A percentile compares a stretch with the other conserved stretches of the same genome.
Conservation (phyloP, 2,329 filamentous ascomycete species). For the Ustulina deusta region DNA sequence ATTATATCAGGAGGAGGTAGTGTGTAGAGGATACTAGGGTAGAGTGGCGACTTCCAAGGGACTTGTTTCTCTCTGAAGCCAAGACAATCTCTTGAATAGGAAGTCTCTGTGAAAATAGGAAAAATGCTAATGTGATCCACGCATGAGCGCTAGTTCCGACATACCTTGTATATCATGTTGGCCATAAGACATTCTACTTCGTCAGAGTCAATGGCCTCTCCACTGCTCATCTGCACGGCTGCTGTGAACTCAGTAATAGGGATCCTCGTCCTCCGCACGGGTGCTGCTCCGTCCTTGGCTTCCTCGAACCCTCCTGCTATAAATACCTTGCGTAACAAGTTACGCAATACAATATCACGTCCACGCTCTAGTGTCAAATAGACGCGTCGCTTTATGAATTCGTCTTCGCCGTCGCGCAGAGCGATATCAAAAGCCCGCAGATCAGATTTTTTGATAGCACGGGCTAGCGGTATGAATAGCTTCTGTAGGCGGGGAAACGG, state of each 20-base stretch:
- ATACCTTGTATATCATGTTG: slow-evolving; percentile 98
- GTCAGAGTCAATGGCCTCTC: slow-evolving; percentile 80
- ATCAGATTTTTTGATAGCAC: slow-evolving; percentile 84
- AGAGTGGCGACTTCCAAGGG: too few relatives aligned
- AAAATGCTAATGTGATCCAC: slow-evolving; percentile 3
- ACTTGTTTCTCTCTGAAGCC: background rate
- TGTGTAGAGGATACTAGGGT: too few relatives aligned
- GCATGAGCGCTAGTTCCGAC: slow-evolving; percentile 39
- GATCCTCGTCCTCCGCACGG: slow-evolving; percentile 79
- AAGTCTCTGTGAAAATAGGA: background rate
- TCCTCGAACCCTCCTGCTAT: slow-evolving; percentile 85
- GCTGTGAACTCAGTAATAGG: slow-evolving; percentile 86
- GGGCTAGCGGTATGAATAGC: slow-evolving; percentile 81
- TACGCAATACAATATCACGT: slow-evolving; percentile 90
- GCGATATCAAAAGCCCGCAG: slow-evolving; percentile 86
- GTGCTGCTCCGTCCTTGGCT: slow-evolving; percentile 73
- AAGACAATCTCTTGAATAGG: background rate
- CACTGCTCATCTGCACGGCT: slow-evolving; percentile 80
- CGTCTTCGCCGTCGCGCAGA: slow-evolving; percentile 84
- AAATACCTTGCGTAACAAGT: slow-evolving; percentile 92
- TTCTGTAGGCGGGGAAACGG: slow-evolving; percentile 81
- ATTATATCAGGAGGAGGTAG: background rate
- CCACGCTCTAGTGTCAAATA: slow-evolving; percentile 94
- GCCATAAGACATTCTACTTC: slow-evolving; percentile 96
- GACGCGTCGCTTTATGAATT: slow-evolving; percentile 92